Conservation (phyloP, 192 early-diverging fungal species). For the Umbelopsis isabellina region DNA sequence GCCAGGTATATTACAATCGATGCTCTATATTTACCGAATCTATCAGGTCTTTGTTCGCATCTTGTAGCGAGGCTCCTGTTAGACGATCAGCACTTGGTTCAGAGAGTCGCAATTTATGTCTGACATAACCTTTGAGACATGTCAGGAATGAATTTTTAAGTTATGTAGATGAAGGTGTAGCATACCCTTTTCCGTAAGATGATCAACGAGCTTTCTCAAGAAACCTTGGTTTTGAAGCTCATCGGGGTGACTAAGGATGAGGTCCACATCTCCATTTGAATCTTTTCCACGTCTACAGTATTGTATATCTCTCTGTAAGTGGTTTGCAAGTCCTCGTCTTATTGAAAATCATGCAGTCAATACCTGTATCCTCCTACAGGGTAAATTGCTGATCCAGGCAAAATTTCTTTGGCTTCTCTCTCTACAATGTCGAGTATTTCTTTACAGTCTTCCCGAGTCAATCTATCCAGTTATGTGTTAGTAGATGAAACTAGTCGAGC, state of each 20-base stretch:
- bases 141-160: neutral
- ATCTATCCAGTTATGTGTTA: slow-evolving; percentile 1
- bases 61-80: neutral
- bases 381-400: slow-evolving; percentile 16
- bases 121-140: slow-evolving; percentile 10
- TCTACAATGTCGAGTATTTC: slow-evolving; percentile 38
- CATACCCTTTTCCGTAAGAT: slow-evolving; percentile 23
- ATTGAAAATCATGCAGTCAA: too few species aligned
- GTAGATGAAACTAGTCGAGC: neutral
- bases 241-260: slow-evolving; percentile 32
- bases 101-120: slow-evolving; percentile 18
- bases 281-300: slow-evolving; percentile 33
- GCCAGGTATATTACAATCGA: too few species aligned
- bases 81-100: slow-evolving; percentile 6
- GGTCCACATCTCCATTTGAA: slow-evolving; percentile 40
- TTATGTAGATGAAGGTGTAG: too few species aligned
- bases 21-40: slow-evolving; percentile 16
- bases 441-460: slow-evolving; percentile 35
- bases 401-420: slow-evolving; percentile 23
- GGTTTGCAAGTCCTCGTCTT: neutral
- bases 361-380: slow-evolving; percentile 40
- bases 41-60: slow-evolving; percentile 19
- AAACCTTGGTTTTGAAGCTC: slow-evolving; percentile 11
- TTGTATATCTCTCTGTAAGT: neutral
- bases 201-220: slow-evolving; percentile 17